Evolutionary conservation across 2,329 filamentous ascomycete genomes (phyloP), one percentile per base, ranked within the genome.

Genomic region (Aspergillus eucalypticola): DNA sequence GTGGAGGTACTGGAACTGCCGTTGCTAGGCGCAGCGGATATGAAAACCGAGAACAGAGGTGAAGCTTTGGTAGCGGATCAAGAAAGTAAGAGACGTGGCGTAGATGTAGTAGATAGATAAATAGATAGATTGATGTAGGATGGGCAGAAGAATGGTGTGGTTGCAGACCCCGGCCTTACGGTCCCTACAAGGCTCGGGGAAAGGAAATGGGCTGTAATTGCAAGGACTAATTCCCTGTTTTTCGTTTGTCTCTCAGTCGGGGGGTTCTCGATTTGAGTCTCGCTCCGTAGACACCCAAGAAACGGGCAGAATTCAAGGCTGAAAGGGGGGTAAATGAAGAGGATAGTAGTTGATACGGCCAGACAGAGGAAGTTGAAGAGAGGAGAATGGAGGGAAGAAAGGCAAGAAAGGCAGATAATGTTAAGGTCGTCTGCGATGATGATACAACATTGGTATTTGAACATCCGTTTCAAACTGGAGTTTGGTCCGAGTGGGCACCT

Each of bases 381-480:
- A 64, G 44, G 46, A 58, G 52, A 62, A 53, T 32, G 29, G 39
- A 29, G 38, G 58, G 46, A 60, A 41, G 55, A 49, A 49, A 52
- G 49, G 56, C 56, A 60, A 42, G 56, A 60, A 54, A 59, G 51
- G 32, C 60, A 54, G 48, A 53, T 32, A 54, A 59, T 53, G 60
- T 57, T 46, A 59, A 56, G 56, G 59, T 58, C 61, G 35, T 32
- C 50, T 25, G 11, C 46, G 42, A 61, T 23, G 48, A 63, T 65
- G 58, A 67, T 67, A 67, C 64, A 62, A 62, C 55, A 55, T 62
- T 67, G 60, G 66, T 66, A 65, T 66, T 64, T 63, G 54, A 57
- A 58, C 56, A 60, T 65, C 59, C 61, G 60, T 63, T 63, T 58
- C 52, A 46, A 57, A 54, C 57, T 64, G 57, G 42, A 64, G 61